Evolutionary conservation across 2,329 filamentous ascomycete genomes (phyloP).

Genomic region (Aureobasidium sp.): DNA sequence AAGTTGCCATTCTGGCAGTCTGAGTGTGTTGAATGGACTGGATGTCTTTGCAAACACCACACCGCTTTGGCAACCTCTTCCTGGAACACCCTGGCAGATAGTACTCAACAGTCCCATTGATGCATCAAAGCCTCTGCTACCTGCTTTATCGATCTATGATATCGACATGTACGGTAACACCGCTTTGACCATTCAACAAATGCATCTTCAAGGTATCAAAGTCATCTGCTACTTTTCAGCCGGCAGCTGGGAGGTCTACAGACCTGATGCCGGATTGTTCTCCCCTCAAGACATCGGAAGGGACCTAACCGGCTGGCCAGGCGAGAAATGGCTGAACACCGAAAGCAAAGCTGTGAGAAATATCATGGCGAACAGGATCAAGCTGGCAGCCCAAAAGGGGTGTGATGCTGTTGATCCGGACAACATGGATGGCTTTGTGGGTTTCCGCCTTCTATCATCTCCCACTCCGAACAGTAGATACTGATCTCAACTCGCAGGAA

Average conservation of each 20-base stretch:
- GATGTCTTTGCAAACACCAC: background rate
- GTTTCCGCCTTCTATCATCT: background rate
- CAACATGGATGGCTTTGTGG: constrained; percentile 16
- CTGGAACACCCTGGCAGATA: constrained; percentile 53
- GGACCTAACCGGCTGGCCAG: constrained; percentile 53
- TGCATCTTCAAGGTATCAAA: constrained; percentile 46
- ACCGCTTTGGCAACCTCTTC: constrained; percentile 43
- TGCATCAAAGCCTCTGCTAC: constrained; percentile 25
- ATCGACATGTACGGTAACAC: constrained; percentile 51
- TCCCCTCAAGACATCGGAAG: constrained; percentile 47
- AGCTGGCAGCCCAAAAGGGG: constrained; percentile 41
- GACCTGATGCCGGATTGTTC: constrained; percentile 51
- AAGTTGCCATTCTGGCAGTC: background rate
- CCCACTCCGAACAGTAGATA: background rate
- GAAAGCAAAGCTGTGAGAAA: constrained; percentile 48
- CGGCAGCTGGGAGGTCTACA: constrained; percentile 57
- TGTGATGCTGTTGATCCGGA: constrained; percentile 32
- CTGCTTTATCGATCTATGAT: constrained; percentile 50
- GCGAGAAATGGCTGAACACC: constrained; percentile 58
- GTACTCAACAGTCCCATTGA: constrained; percentile 40
- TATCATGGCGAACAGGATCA: constrained; percentile 55
- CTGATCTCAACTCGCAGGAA: constrained; percentile 4
- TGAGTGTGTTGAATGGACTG: background rate
- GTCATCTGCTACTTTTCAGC: constrained; percentile 71
- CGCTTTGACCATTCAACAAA: constrained; percentile 35